Base-by-base conservation (phyloP, 129 eudicot genomes). In the Apium graveolens region DNA sequence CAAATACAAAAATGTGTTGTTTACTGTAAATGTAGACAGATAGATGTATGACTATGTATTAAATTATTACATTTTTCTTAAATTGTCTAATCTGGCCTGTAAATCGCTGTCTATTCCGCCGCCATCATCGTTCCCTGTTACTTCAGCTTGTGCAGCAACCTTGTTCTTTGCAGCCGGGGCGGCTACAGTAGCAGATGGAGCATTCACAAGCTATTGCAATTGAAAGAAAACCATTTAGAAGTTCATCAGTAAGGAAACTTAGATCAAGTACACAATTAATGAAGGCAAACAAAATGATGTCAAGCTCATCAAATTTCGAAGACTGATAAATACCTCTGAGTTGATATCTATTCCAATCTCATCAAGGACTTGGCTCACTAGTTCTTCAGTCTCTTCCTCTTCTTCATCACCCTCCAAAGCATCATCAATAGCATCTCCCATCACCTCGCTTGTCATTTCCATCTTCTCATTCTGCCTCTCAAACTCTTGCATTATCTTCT, bases 391-490 rank as follows among this genome's bases (percentile, higher is more conserved):
- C 82, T 94, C 98, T 82, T 91, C 96, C 78, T 94, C 98, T 83
- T 94, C 97, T 75, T 94, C 98, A 35, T 94, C 98, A 39, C 97
- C 98, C 85, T 94, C 97, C 91, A 94, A 81, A 35, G 98, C 98
- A 87, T 94, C 98, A 82, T 94, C 98, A 84, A 94, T 94, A 85
- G 98, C 97, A 60, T 94, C 98, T 53, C 86, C 98, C 98, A 94
- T 94, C 31, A 94, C 91, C 78, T 94, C 98, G 37, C 90, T 88
- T 11, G 87, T 86, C 85, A 94, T 88, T 83, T 94, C 98, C 98
- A 94, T 94, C 76, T 90, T 94, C 92, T 94, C 98, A 48, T 94
- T 94, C 81, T 93, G 98, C 83, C 83, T 93, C 86, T 93, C 98
- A 57, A 93, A 93, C 77, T 94, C 98, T 87, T 82, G 93, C 98